Conservation (phyloP, 2,329 filamentous ascomycete species). For the Aspergillus ochraceus region DNA sequence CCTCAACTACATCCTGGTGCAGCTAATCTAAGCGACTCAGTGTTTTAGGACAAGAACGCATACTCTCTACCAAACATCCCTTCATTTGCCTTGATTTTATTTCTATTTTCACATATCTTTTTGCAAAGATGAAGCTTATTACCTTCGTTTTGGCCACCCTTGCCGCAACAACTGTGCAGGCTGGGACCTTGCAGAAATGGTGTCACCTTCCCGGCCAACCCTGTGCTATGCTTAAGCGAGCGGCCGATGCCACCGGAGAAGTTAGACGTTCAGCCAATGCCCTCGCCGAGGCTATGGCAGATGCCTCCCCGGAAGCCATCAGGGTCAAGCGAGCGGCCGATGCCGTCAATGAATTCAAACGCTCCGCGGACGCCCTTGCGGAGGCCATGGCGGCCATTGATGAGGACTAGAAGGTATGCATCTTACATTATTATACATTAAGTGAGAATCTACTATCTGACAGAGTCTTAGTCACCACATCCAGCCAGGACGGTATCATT, state of each 20-base stretch:
- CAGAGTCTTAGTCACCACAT: background rate
- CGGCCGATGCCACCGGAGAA: conserved; percentile 25
- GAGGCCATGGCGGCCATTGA: conserved; percentile 34
- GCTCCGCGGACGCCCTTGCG: conserved; percentile 33
- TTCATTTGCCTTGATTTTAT: background rate
- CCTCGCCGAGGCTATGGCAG: conserved; percentile 31
- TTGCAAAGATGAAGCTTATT: conserved; percentile 49
- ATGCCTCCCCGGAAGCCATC: conserved; percentile 34
- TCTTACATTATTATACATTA: background rate
- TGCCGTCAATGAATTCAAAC: conserved; percentile 57
- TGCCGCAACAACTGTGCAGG: conserved; percentile 37
- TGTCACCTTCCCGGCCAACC: conserved; percentile 31
- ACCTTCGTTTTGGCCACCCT: conserved; percentile 43
- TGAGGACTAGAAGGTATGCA: conserved; percentile 24
- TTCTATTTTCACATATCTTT: conserved; percentile 2
- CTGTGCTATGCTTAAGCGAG: conserved; percentile 30
- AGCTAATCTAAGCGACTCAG: background rate
- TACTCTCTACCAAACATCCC: background rate
- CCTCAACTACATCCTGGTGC: background rate
- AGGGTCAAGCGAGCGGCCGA: conserved; percentile 66
- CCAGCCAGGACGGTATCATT: background rate
- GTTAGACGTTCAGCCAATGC: conserved; percentile 35
- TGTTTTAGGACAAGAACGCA: background rate
- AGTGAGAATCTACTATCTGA: background rate
- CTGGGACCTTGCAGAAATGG: conserved; percentile 31